Percentiles rank a stretch among this genome's conserved stretches.
Evolutionary conservation across 371 early-diverging fungal species (phyloP).

Genomic region (Thermomucor indicae-seudaticae): DNA sequence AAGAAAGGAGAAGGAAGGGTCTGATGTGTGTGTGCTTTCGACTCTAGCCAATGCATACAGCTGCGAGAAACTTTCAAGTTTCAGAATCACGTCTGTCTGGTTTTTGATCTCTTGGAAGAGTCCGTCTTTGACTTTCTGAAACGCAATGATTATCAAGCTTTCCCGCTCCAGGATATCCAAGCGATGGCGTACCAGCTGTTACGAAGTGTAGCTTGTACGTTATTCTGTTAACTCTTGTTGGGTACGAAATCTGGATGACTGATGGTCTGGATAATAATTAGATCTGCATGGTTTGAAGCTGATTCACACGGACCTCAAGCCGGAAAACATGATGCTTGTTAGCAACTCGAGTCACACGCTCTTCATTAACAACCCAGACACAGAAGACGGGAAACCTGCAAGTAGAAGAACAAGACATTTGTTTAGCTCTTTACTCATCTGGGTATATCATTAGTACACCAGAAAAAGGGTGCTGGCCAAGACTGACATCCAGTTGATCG

Average conservation of each 20-base stretch:
- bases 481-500: constrained; percentile 87
- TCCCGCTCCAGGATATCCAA: constrained; percentile 82
- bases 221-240: too few relatives aligned
- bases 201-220: constrained; percentile 70
- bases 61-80: constrained; percentile 78
- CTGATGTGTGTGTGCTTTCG: neutral
- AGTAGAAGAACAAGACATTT: too few relatives aligned
- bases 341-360: constrained; percentile 4
- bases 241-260: too few relatives aligned
- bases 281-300: constrained; percentile 80
- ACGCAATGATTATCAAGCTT: constrained; percentile 81
- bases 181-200: constrained; percentile 77
- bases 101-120: constrained; percentile 86
- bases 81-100: constrained; percentile 95
- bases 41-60: constrained; percentile 67
- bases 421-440: too few relatives aligned
- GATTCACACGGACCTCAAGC: constrained; percentile 89
- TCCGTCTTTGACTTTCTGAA: constrained; percentile 94
- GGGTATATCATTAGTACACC: too few relatives aligned
- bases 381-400: too few relatives aligned
- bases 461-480: constrained; percentile 54
- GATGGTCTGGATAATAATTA: too few relatives aligned
- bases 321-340: constrained; percentile 71
- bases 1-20: too few relatives aligned
- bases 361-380: too few relatives aligned